phyloP scores from a whole-genome alignment of 2,329 filamentous ascomycete species.

The Phaeosphaeria sp. region DNA sequence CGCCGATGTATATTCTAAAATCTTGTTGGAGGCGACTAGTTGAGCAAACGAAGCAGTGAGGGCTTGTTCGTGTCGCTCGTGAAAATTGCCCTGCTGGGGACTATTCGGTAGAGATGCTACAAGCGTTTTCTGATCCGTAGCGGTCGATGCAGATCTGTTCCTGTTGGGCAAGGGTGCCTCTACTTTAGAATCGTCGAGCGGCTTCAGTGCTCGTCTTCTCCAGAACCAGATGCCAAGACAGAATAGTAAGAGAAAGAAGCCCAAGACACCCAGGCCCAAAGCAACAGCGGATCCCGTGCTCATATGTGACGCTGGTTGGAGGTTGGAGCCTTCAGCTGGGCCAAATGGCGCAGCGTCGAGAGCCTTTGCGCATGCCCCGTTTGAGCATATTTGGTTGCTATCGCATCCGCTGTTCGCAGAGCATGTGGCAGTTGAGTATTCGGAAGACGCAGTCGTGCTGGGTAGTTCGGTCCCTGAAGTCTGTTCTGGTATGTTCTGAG shows the following conservation, averaged over 20 bases:
- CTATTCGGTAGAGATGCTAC: constrained; percentile 34
- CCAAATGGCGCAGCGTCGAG: constrained; percentile 29
- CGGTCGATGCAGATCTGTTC: constrained; percentile 24
- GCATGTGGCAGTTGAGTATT: constrained; percentile 22
- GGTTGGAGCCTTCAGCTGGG: constrained; percentile 22
- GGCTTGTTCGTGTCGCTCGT: constrained; percentile 10
- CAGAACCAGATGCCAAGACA: constrained; percentile 33
- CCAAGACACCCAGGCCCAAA: constrained; percentile 34
- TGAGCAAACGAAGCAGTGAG: constrained; percentile 20
- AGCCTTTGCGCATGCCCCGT: constrained; percentile 23
- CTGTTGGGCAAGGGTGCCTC: constrained; percentile 17
- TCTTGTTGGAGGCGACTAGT: constrained; percentile 8
- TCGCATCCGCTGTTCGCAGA: constrained; percentile 30
- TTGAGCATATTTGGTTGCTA: constrained; percentile 31
- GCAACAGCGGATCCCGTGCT: constrained; percentile 31
- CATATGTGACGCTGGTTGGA: constrained; percentile 24
- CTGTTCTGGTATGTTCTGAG: constrained; percentile 6
- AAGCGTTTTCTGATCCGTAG: constrained; percentile 32
- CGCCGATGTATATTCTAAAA: not conserved
- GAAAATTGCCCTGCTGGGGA: constrained; percentile 25
- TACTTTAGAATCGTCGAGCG: constrained; percentile 15
- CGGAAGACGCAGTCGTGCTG: not conserved
- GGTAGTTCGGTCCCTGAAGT: not conserved
- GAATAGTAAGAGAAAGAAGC: constrained; percentile 25
- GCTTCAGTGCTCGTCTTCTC: constrained; percentile 19